Conservation (phyloP, 2,329 filamentous ascomycete species). For the Thielaviopsis musarum region DNA sequence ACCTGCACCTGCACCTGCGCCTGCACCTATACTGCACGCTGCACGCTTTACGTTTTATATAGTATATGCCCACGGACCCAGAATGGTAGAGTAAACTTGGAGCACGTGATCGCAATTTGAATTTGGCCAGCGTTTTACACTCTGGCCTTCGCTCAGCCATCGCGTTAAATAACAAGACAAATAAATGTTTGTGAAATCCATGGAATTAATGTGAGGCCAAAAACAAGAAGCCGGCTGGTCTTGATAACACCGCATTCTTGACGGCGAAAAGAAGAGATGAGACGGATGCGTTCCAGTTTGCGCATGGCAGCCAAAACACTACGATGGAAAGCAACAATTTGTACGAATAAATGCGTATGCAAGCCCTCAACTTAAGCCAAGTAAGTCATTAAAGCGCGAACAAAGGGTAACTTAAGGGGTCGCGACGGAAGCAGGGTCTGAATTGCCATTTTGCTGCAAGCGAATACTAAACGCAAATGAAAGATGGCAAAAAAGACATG, state of each 20-base stretch:
- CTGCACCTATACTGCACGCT: background rate
- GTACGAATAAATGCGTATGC: too few species aligned
- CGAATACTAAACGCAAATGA: background rate
- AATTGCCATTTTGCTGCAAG: background rate
- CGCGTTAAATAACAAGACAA: background rate
- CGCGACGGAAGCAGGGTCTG: background rate
- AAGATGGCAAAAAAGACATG: too few species aligned
- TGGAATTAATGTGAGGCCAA: too few species aligned
- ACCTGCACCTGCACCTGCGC: background rate
- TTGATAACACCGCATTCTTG: too few species aligned
- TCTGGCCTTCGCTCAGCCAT: background rate
- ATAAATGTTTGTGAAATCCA: too few species aligned
- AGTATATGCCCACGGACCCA: background rate
- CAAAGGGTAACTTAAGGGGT: background rate
- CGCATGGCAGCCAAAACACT: too few species aligned
- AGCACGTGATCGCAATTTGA: background rate
- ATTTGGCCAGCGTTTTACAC: too few species aligned
- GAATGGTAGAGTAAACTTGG: background rate
- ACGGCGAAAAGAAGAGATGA: background rate
- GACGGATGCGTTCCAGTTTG: background rate
- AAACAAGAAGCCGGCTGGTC: too few species aligned
- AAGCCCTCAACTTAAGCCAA: too few species aligned
- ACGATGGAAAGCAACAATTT: too few species aligned
- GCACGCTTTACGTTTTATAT: background rate
- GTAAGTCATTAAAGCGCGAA: background rate